phyloP scores from a whole-genome alignment of 2,329 filamentous ascomycete genomes.

The Cladosporium sp. region DNA sequence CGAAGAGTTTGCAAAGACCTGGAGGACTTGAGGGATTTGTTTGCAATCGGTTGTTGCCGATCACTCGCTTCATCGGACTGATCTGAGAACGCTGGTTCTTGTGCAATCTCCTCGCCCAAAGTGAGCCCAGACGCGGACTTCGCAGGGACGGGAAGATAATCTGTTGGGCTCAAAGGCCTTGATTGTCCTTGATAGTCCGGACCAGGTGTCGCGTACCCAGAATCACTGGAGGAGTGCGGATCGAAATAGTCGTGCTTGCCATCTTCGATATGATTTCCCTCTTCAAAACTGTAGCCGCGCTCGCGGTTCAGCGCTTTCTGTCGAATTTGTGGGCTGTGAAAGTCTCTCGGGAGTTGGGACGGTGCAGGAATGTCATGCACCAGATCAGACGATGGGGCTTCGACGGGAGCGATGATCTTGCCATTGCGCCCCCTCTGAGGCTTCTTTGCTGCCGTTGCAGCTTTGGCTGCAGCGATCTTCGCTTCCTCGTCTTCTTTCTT shows the following conservation, averaged over 20 bases:
- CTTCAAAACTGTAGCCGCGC: not conserved
- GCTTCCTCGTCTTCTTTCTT: slow-evolving; percentile 5
- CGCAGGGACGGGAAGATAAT: not conserved
- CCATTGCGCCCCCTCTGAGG: not conserved
- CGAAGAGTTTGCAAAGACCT: not conserved
- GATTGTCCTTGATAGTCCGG: slow-evolving; percentile 19
- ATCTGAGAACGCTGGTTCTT: slow-evolving; percentile 14
- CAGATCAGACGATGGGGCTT: not conserved
- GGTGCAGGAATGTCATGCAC: not conserved
- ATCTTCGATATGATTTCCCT: not conserved
- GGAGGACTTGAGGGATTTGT: not conserved
- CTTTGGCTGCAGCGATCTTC: not conserved
- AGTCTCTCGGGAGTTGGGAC: not conserved
- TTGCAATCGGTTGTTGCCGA: not conserved
- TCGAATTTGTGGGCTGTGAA: not conserved
- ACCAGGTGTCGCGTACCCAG: slow-evolving; percentile 26
- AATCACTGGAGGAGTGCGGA: slow-evolving; percentile 23
- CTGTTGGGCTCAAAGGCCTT: slow-evolving; percentile 22
- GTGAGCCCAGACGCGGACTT: slow-evolving; percentile 22
- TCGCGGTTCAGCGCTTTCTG: not conserved
- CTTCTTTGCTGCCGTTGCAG: not conserved
- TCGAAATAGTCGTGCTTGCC: not conserved
- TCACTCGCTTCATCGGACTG: not conserved
- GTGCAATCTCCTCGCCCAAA: slow-evolving; percentile 17
- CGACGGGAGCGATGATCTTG: not conserved